Evolutionary conservation across 768 basidiomycete genomes (phyloP).

Genomic region (Leccinum barrowsii): DNA sequence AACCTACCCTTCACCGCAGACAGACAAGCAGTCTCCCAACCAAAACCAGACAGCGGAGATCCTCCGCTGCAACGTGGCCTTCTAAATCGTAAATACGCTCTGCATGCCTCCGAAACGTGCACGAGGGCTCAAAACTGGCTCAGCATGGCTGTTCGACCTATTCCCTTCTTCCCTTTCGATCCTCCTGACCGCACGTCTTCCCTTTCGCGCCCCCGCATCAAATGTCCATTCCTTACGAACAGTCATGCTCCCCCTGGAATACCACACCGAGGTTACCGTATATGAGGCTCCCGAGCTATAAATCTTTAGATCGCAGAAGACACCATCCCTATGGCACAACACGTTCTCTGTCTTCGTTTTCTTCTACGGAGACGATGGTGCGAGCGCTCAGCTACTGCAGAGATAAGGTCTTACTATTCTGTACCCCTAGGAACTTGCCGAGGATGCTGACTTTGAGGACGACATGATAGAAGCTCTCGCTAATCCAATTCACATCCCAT

Average conservation of each 20-base stretch:
- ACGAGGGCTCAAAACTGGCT: conserved; percentile 13
- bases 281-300: conserved; percentile 24
- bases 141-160: conserved; percentile 8
- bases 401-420: conserved; percentile 3
- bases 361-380: conserved; percentile 10
- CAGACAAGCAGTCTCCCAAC: conserved; percentile 12
- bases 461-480: neutral
- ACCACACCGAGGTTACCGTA: conserved; percentile 5
- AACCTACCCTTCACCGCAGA: conserved; percentile 6
- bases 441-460: conserved; percentile 8
- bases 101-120: conserved; percentile 29
- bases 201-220: neutral
- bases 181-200: neutral
- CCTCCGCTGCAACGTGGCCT: conserved; percentile 24
- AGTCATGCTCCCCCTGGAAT: conserved; percentile 8
- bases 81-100: conserved; percentile 14
- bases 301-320: conserved; percentile 14
- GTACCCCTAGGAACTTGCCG: conserved; percentile 11
- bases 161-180: neutral
- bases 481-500: conserved; percentile 1
- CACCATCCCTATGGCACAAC: conserved; percentile 21
- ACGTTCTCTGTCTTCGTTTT: neutral
- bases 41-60: conserved; percentile 27
- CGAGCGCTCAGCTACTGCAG: neutral
- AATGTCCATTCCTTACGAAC: conserved; percentile 24